phyloP scores from a whole-genome alignment of 768 basidiomycete species.

The Termitomyces sp. region DNA sequence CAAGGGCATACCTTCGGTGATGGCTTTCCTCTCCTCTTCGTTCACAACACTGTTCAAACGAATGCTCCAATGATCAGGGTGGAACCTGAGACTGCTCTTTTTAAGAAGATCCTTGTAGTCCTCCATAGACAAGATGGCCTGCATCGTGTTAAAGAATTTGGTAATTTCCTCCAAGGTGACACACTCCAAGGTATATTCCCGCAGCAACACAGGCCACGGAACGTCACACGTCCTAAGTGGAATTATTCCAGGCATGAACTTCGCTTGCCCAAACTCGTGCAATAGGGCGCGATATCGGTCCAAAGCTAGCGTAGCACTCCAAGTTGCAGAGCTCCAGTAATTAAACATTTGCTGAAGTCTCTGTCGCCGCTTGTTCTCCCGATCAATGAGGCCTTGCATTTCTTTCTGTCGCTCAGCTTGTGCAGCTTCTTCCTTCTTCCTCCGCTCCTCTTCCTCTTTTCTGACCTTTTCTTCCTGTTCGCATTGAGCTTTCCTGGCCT shows the following conservation, averaged over 20 bases:
- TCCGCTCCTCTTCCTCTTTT: slow-evolving; percentile 17
- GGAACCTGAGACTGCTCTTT: slow-evolving; percentile 72
- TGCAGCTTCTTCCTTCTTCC: slow-evolving; percentile 20
- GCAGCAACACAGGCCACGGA: slow-evolving; percentile 77
- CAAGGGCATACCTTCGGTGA: slow-evolving; percentile 56
- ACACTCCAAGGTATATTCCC: slow-evolving; percentile 55
- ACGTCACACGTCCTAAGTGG: slow-evolving; percentile 61
- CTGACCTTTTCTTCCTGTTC: slow-evolving; percentile 30
- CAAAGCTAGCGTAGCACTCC: slow-evolving; percentile 66
- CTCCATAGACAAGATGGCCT: slow-evolving; percentile 50
- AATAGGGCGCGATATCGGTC: slow-evolving; percentile 64
- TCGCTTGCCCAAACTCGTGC: slow-evolving; percentile 62
- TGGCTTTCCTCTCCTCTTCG: slow-evolving; percentile 52
- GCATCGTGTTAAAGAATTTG: slow-evolving; percentile 60
- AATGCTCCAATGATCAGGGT: slow-evolving; percentile 78
- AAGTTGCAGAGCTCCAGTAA: slow-evolving; percentile 58
- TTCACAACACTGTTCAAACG: slow-evolving; percentile 58
- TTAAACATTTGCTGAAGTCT: slow-evolving; percentile 44
- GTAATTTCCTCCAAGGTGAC: slow-evolving; percentile 73
- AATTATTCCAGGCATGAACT: slow-evolving; percentile 48
- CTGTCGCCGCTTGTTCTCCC: slow-evolving; percentile 37
- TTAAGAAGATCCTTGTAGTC: slow-evolving; percentile 68
- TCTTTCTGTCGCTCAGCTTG: slow-evolving; percentile 17
- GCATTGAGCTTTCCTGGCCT: slow-evolving; percentile 20
- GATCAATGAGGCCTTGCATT: slow-evolving; percentile 24